Evolutionary conservation across 495 filamentous ascomycete genomes (phyloP).

Genomic region (Podospora pseudopauciseta): DNA sequence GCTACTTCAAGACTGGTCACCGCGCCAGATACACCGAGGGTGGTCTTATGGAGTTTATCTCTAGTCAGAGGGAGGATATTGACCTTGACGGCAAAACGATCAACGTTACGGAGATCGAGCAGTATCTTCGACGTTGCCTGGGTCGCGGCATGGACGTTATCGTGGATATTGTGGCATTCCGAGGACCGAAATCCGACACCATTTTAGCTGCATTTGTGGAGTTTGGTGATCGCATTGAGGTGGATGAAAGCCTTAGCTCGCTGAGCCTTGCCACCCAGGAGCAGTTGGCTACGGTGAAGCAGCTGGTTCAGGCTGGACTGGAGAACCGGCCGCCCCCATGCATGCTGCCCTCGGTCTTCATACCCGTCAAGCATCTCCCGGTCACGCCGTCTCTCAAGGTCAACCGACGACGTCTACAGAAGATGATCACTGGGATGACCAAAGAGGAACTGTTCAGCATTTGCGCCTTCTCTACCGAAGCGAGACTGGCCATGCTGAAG

Average conservation of each 20-base stretch:
- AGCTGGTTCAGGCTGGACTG: slow-evolving; percentile 37
- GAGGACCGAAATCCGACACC: slow-evolving; percentile 29
- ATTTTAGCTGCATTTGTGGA: slow-evolving; percentile 45
- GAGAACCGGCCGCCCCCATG: slow-evolving; percentile 33
- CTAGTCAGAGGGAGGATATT: slow-evolving; percentile 30
- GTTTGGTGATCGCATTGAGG: slow-evolving; percentile 39
- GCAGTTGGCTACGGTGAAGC: slow-evolving; percentile 38
- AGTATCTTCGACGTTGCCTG: slow-evolving; percentile 43
- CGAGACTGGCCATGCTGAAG: slow-evolving; percentile 35
- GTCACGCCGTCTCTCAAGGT: slow-evolving; percentile 43
- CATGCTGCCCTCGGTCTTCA: slow-evolving; percentile 40
- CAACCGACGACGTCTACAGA: slow-evolving; percentile 40
- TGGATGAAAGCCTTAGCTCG: slow-evolving; percentile 31
- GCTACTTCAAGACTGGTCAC: slow-evolving; percentile 44
- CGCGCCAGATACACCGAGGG: slow-evolving; percentile 42
- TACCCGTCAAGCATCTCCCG: slow-evolving; percentile 43
- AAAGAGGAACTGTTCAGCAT: slow-evolving; percentile 39
- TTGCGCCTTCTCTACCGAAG: slow-evolving; percentile 18
- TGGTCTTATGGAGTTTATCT: slow-evolving; percentile 45
- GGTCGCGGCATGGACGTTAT: slow-evolving; percentile 44
- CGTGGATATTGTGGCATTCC: slow-evolving; percentile 44
- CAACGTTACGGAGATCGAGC: slow-evolving; percentile 41
- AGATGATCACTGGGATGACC: slow-evolving; percentile 37
- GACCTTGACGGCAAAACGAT: slow-evolving; percentile 33
- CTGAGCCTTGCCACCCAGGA: slow-evolving; percentile 35